phyloP scores from a whole-genome alignment of 1,284 basidiomycete genomes.

The Ganoderma multipileum region DNA sequence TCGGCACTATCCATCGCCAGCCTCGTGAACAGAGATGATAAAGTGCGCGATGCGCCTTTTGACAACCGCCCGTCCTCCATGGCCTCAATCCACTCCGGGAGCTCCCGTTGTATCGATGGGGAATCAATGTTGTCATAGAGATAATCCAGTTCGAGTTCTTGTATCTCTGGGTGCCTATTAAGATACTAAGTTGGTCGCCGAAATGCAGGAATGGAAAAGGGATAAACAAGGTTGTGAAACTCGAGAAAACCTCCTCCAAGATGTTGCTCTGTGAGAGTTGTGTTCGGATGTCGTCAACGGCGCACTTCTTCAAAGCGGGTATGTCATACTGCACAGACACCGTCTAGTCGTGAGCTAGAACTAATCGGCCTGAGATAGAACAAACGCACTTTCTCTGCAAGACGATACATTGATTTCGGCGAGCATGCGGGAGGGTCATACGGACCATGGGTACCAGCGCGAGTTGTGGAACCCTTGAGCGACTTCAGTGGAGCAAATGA shows the following conservation, averaged over 20 bases:
- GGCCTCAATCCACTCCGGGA: background rate
- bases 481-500: constrained; percentile 32
- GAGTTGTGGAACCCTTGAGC: background rate
- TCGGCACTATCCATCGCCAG: background rate
- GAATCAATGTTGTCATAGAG: constrained; percentile 10
- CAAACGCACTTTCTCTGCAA: constrained; percentile 24
- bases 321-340: constrained; percentile 19
- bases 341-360: background rate
- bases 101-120: background rate
- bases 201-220: background rate
- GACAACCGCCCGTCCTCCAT: background rate
- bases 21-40: background rate
- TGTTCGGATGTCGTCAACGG: constrained; percentile 18
- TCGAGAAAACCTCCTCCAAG: constrained; percentile 24
- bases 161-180: constrained; percentile 14
- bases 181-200: background rate
- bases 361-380: background rate
- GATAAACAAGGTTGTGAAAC: constrained; percentile 25
- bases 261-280: constrained; percentile 26
- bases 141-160: constrained; percentile 14
- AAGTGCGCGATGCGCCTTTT: background rate
- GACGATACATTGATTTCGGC: constrained; percentile 31
- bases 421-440: constrained; percentile 21
- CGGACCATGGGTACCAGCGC: background rate
- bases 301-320: constrained; percentile 14